These are phyloP conservation scores for Microsporum audouinii DNA, from an alignment of 2,329 filamentous ascomycete species.

Conservation along the genomic window DNA sequence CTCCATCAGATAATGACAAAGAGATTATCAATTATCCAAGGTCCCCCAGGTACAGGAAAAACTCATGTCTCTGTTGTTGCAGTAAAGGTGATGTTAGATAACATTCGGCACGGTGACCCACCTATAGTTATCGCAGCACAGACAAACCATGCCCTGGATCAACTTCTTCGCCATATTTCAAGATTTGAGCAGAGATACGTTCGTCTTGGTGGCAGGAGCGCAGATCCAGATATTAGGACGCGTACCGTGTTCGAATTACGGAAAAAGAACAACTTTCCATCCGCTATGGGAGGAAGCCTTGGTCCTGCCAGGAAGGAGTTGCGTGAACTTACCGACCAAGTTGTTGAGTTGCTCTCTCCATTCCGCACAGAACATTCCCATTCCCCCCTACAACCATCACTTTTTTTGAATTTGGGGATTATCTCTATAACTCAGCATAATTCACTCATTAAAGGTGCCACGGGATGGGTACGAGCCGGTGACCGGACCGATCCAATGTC, in stretches of 20 bases:
- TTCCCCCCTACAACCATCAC: conserved; percentile 42
- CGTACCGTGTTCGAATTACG: conserved; percentile 56
- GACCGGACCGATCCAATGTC: conserved; percentile 32
- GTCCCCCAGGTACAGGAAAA: conserved; percentile 69
- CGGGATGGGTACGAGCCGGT: conserved; percentile 31
- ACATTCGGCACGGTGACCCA: conserved; percentile 44
- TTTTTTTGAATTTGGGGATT: conserved; percentile 45
- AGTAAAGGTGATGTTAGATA: conserved; percentile 53
- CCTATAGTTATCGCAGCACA: conserved; percentile 73
- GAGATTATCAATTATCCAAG: conserved; percentile 66
- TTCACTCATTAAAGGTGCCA: conserved; percentile 45
- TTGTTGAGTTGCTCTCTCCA: conserved; percentile 34
- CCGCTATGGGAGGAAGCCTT: conserved; percentile 33
- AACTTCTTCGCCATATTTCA: conserved; percentile 57
- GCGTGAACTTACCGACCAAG: conserved; percentile 32
- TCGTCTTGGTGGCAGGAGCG: conserved; percentile 58
- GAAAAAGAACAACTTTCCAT: conserved; percentile 21
- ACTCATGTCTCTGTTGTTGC: conserved; percentile 69
- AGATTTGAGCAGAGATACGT: conserved; percentile 52
- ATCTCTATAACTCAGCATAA: conserved; percentile 53
- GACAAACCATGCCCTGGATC: conserved; percentile 84
- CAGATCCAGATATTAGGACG: conserved; percentile 52
- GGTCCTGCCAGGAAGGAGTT: conserved; percentile 33
- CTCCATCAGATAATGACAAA: conserved; percentile 59
- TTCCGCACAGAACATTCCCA: conserved; percentile 27